phyloP scores from a whole-genome alignment of 1,139 yeast genomes.

The Suhomyces choctaworum region DNA sequence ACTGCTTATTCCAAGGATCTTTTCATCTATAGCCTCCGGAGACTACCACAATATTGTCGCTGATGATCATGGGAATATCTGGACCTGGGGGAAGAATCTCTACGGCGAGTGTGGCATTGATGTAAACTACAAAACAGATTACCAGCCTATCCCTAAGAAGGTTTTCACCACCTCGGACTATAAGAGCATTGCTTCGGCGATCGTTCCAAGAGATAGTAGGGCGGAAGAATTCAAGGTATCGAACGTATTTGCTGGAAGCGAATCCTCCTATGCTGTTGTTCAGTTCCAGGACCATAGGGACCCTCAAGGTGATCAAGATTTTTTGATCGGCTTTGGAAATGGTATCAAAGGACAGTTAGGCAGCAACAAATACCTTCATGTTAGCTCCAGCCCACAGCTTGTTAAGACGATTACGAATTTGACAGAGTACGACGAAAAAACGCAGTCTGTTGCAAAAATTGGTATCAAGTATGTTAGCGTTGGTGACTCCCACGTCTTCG shows the following conservation, averaged over 20 bases:
- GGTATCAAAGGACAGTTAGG: slow-evolving; percentile 92
- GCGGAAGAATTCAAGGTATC: slow-evolving; percentile 27
- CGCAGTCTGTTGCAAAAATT: slow-evolving; percentile 37
- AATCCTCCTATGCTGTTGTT: slow-evolving; percentile 59
- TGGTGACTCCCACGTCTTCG: slow-evolving; percentile 67
- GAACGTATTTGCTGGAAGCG: slow-evolving; percentile 66
- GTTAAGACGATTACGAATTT: slow-evolving; percentile 53
- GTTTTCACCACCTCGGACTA: slow-evolving; percentile 35
- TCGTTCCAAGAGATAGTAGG: slow-evolving; percentile 2
- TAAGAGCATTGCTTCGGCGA: slow-evolving; percentile 14
- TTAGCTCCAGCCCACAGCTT: slow-evolving; percentile 64
- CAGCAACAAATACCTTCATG: slow-evolving; percentile 70
- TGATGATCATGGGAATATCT: slow-evolving; percentile 62
- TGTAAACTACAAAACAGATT: slow-evolving; percentile 62
- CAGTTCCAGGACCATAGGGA: slow-evolving; percentile 25
- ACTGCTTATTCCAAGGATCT: slow-evolving; percentile 39
- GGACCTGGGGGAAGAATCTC: slow-evolving; percentile 83
- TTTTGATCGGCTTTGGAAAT: slow-evolving; percentile 70
- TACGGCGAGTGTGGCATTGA: slow-evolving; percentile 83
- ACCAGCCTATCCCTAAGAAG: slow-evolving; percentile 66
- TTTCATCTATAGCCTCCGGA: slow-evolving; percentile 70
- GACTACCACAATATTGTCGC: slow-evolving; percentile 67
- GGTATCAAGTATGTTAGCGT: slow-evolving; percentile 54
- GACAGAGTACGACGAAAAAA: slow-evolving; percentile 41
- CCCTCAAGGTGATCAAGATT: slow-evolving; percentile 20